phyloP scores from a whole-genome alignment of 164 flowering plant genomes.

The Dillenia turbinata region DNA sequence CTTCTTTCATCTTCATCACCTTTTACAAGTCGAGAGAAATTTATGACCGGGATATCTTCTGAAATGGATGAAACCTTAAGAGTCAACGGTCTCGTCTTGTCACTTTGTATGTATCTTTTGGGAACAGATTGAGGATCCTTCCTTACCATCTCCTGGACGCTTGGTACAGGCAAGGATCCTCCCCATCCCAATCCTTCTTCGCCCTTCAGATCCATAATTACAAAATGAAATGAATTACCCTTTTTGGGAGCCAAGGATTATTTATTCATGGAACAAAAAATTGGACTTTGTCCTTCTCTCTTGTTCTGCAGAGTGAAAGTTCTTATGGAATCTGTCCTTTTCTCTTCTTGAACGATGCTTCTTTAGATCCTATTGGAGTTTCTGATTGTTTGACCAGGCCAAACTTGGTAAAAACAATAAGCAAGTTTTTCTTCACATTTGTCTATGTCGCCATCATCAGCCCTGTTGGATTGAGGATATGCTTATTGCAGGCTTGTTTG shows the following conservation, averaged over 20 bases:
- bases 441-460: too few species aligned
- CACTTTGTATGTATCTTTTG: constrained; percentile 12
- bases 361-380: too few species aligned
- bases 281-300: too few species aligned
- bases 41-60: constrained; percentile 11
- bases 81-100: constrained; percentile 5
- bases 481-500: too few species aligned
- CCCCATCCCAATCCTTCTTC: constrained; percentile 8
- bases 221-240: not conserved
- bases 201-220: not conserved
- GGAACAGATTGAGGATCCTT: constrained; percentile 15
- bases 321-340: too few species aligned
- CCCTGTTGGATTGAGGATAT: too few species aligned
- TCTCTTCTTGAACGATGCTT: too few species aligned
- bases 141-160: constrained; percentile 23
- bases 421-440: too few species aligned
- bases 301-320: too few species aligned
- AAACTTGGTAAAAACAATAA: too few species aligned
- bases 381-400: too few species aligned
- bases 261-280: too few species aligned
- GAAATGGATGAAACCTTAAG: not conserved
- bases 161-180: constrained; percentile 11
- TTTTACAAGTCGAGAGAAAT: constrained; percentile 3
- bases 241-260: not conserved
- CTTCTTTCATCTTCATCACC: constrained; percentile 13